These are phyloP conservation scores for Termitomyces sp. DNA, from an alignment of 768 basidiomycete genomes.

Conservation along the genomic window DNA sequence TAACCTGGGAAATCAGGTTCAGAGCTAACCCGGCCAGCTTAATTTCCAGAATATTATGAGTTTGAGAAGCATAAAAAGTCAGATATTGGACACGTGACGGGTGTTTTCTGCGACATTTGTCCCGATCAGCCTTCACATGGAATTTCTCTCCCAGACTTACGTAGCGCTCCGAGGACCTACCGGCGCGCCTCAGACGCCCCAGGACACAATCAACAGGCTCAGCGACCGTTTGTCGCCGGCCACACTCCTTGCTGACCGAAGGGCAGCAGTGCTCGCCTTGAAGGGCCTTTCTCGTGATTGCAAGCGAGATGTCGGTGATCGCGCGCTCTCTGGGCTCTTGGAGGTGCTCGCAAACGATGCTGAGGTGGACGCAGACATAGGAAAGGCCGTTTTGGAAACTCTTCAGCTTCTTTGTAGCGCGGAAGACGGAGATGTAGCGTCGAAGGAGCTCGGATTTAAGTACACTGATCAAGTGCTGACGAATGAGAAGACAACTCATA, in stretches of 20 bases:
- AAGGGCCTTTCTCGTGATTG: constrained; percentile 92
- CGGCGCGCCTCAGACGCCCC: constrained; percentile 76
- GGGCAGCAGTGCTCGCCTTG: constrained; percentile 88
- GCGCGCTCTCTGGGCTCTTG: constrained; percentile 72
- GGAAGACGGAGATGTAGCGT: constrained; percentile 40
- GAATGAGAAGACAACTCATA: constrained; percentile 67
- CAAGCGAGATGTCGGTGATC: constrained; percentile 81
- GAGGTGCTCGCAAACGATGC: constrained; percentile 85
- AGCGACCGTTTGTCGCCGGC: constrained; percentile 89
- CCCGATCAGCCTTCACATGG: constrained; percentile 40
- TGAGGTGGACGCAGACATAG: constrained; percentile 86
- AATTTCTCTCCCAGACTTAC: constrained; percentile 83
- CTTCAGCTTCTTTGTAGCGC: constrained; percentile 80
- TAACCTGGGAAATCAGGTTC: not conserved
- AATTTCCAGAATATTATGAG: not conserved
- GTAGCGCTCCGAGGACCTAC: constrained; percentile 81
- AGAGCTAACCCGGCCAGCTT: not conserved
- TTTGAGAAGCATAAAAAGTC: not conserved
- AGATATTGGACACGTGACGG: constrained; percentile 10
- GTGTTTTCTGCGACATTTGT: not conserved
- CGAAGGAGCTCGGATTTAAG: constrained; percentile 74
- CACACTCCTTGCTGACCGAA: constrained; percentile 83
- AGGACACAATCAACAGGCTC: constrained; percentile 83
- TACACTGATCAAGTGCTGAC: constrained; percentile 79
- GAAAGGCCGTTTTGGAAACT: constrained; percentile 90